phyloP scores from a whole-genome alignment of 768 basidiomycete species.

The Kwoniella sp. region DNA sequence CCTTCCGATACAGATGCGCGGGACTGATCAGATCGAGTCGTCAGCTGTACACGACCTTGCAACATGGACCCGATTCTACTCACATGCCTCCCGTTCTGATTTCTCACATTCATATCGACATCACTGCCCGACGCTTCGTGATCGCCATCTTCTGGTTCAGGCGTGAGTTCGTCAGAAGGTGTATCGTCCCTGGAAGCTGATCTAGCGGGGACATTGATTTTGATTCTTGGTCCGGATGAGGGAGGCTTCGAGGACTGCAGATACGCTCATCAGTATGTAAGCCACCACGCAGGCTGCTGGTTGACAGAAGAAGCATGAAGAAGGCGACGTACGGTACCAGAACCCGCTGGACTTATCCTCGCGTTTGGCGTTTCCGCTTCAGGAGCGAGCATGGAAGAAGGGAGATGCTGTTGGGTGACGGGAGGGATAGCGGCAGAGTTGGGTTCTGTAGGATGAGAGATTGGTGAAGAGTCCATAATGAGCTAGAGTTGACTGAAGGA shows the following conservation, averaged over 20 bases:
- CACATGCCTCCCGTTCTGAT: conserved; percentile 10
- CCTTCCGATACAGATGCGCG: conserved; percentile 22
- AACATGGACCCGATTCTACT: neutral
- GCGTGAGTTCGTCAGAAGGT: conserved; percentile 38
- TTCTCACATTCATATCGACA: conserved; percentile 9
- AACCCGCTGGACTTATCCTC: neutral
- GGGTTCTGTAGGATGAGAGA: conserved; percentile 18
- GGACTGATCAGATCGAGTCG: neutral
- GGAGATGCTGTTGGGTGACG: conserved; percentile 26
- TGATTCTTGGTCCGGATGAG: conserved; percentile 23
- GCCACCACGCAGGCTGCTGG: neutral
- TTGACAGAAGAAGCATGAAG: neutral
- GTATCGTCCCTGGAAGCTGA: conserved; percentile 17
- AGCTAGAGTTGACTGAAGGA: neutral
- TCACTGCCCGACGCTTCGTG: conserved; percentile 21
- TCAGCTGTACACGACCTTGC: neutral
- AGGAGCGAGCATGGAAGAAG: conserved; percentile 34
- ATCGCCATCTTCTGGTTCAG: conserved; percentile 27
- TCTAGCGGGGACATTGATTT: conserved; percentile 17
- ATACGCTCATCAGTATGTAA: neutral
- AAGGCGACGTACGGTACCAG: neutral
- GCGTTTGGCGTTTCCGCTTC: neutral
- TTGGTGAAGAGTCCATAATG: conserved; percentile 19
- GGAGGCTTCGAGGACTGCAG: conserved; percentile 6
- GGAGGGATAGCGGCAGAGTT: conserved; percentile 11